Conservation (phyloP, 106 monocot genomes). For the Dendrobium chrysotoxum region DNA sequence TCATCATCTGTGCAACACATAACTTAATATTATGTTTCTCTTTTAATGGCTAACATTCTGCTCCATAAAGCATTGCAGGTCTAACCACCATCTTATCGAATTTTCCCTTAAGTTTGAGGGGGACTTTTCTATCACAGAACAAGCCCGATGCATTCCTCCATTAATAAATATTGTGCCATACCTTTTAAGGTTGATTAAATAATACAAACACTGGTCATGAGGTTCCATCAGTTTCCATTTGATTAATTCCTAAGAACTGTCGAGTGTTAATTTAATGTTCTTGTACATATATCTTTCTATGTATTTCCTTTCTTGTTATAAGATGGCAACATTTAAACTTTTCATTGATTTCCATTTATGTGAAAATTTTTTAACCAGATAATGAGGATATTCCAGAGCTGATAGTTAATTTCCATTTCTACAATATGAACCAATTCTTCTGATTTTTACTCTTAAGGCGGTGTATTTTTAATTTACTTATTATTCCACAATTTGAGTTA, state of each 20-base stretch:
- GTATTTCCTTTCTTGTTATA: not conserved
- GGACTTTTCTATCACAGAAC: not conserved
- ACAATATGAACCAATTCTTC: not conserved
- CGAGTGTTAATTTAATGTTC: not conserved
- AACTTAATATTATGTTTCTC: too few species aligned
- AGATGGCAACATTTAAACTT: not conserved
- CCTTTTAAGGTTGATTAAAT: not conserved
- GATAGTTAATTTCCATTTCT: too few species aligned
- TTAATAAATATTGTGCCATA: not conserved
- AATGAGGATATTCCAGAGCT: not conserved
- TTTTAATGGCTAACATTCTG: too few species aligned
- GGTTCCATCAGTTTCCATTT: not conserved
- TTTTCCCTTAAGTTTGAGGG: too few species aligned
- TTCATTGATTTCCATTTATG: not conserved
- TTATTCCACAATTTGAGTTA: not conserved
- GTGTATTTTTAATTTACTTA: not conserved
- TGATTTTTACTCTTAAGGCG: not conserved
- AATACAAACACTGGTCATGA: not conserved
- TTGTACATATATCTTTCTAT: not conserved
- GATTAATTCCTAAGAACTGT: not conserved
- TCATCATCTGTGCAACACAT: too few species aligned
- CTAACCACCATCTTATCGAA: too few species aligned
- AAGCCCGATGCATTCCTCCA: too few species aligned
- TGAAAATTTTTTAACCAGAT: not conserved
- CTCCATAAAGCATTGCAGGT: too few species aligned